phyloP scores from a whole-genome alignment of 306 rosid genomes.

The Casuarina glauca region DNA sequence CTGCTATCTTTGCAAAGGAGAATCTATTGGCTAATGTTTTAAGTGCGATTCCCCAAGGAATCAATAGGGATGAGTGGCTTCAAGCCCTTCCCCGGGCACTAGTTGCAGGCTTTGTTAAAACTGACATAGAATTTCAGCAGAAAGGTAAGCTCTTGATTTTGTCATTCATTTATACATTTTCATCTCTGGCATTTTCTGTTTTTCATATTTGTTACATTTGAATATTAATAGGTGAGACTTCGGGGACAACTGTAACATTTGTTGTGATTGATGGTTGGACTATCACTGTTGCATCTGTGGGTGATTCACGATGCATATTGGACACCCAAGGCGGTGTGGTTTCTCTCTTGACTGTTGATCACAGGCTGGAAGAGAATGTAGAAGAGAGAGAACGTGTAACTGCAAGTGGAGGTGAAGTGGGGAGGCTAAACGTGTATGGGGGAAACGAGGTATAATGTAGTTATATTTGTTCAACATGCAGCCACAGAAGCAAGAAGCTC shows the following conservation, averaged over 20 bases:
- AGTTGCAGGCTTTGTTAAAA: constrained; percentile 96
- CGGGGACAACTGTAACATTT: constrained; percentile 98
- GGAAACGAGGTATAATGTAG: constrained; percentile 71
- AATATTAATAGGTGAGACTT: constrained; percentile 76
- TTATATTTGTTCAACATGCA: constrained; percentile 25
- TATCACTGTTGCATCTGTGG: constrained; percentile 96
- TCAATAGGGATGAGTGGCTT: constrained; percentile 90
- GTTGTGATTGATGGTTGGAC: constrained; percentile 95
- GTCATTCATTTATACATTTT: neutral
- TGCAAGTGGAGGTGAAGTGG: constrained; percentile 99
- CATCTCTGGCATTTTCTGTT: constrained; percentile 7
- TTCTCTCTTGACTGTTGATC: constrained; percentile 94
- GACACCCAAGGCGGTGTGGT: constrained; percentile 94
- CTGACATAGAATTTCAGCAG: constrained; percentile 97
- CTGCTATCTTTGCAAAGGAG: constrained; percentile 90
- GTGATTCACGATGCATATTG: constrained; percentile 96
- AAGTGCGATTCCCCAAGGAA: constrained; percentile 93
- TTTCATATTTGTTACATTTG: constrained; percentile 16
- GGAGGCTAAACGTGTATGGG: constrained; percentile 92
- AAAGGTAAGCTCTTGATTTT: constrained; percentile 49
- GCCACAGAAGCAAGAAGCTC: constrained; percentile 6
- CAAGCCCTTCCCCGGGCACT: constrained; percentile 95
- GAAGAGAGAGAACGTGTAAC: constrained; percentile 98
- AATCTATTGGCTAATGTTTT: constrained; percentile 71
- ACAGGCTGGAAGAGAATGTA: constrained; percentile 90